These are phyloP conservation scores for Podospora appendiculata DNA, from an alignment of 495 filamentous ascomycete species.

Conservation along the genomic window DNA sequence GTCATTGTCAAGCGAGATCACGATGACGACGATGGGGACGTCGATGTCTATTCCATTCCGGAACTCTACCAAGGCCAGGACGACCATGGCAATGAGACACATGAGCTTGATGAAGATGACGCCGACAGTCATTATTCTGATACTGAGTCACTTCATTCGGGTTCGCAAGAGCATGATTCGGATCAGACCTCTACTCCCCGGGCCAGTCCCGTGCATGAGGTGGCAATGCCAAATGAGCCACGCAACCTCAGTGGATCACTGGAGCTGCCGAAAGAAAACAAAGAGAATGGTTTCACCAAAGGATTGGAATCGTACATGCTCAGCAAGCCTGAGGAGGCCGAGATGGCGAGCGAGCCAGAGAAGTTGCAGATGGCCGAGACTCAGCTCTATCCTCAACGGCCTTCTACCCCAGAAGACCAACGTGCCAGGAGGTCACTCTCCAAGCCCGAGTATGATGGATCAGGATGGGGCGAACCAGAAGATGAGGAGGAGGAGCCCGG, in stretches of 20 bases:
- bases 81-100: conserved; percentile 31
- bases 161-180: conserved; percentile 10
- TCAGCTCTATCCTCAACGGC: conserved; percentile 46
- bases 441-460: conserved; percentile 49
- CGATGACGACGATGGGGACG: conserved; percentile 53
- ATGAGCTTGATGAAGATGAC: conserved; percentile 11
- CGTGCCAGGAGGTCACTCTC: conserved; percentile 29
- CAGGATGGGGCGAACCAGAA: conserved; percentile 44
- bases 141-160: not conserved
- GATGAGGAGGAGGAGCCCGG: conserved; percentile 53
- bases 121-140: conserved; percentile 21
- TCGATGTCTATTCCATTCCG: conserved; percentile 46
- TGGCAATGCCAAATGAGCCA: not conserved
- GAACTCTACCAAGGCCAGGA: conserved; percentile 29
- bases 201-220: conserved; percentile 24
- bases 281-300: conserved; percentile 28
- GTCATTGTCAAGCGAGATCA: conserved; percentile 63
- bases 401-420: conserved; percentile 53
- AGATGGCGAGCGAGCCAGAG: conserved; percentile 20
- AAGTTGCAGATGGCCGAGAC: conserved; percentile 42
- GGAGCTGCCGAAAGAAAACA: conserved; percentile 7
- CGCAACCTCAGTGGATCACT: conserved; percentile 7
- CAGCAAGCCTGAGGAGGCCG: conserved; percentile 27
- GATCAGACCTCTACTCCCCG: conserved; percentile 40
- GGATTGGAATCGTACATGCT: conserved; percentile 37